These are phyloP conservation scores for Podaxis pistillaris DNA, from an alignment of 768 basidiomycete species.

Conservation along the genomic window DNA sequence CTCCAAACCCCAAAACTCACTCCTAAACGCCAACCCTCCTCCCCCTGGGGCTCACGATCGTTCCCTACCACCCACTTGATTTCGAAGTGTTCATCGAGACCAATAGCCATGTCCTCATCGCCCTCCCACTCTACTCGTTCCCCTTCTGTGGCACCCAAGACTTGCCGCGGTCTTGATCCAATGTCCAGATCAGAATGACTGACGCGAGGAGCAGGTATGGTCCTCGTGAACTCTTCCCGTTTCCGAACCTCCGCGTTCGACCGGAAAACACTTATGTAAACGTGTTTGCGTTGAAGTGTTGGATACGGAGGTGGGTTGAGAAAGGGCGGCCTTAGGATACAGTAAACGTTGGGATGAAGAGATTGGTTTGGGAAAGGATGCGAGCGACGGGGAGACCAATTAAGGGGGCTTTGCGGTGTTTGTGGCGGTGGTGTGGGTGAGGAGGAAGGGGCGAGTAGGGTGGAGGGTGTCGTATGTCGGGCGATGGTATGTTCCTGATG, in stretches of 20 bases:
- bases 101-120: conserved; percentile 31
- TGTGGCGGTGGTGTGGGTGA: conserved; percentile 15
- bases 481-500: conserved; percentile 29
- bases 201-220: too few relatives aligned
- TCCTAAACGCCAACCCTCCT: conserved; percentile 38
- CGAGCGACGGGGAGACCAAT: conserved; percentile 23
- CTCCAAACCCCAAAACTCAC: conserved; percentile 40
- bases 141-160: too few relatives aligned
- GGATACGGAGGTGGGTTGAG: conserved; percentile 35
- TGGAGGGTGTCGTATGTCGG: conserved; percentile 32
- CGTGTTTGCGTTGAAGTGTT: conserved; percentile 34
- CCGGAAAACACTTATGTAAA: conserved; percentile 39
- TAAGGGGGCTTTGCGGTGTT: conserved; percentile 23
- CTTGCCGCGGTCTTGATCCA: too few relatives aligned
- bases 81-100: conserved; percentile 34
- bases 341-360: conserved; percentile 31
- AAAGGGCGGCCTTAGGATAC: conserved; percentile 33
- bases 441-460: conserved; percentile 30
- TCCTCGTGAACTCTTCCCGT: conserved; percentile 22
- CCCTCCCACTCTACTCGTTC: neutral
- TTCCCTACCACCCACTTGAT: conserved; percentile 33
- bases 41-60: conserved; percentile 12
- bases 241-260: conserved; percentile 30
- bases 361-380: conserved; percentile 26
- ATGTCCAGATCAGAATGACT: too few relatives aligned